A percentile compares a stretch with the other conserved stretches of the same genome.
Conservation (phyloP, 129 eudicot genomes). For the carrot (Daucus carota) region DNA sequence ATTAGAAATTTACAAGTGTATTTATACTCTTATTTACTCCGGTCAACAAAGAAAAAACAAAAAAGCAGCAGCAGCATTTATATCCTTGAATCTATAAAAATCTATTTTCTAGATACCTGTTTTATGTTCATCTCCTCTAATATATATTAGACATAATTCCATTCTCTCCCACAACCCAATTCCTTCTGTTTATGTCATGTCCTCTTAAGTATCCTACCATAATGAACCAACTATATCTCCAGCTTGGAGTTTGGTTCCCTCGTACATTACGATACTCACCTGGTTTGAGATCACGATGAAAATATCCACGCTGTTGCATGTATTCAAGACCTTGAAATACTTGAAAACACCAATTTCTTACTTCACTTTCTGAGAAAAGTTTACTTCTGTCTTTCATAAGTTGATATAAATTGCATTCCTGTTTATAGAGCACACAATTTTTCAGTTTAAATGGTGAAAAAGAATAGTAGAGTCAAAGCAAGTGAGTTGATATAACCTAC, state of each 20-base stretch:
- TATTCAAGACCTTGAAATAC: constrained; percentile 85
- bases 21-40: not conserved
- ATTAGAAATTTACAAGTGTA: not conserved
- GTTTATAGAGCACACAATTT: constrained; percentile 2
- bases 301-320: constrained; percentile 82
- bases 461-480: not conserved
- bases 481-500: constrained; percentile 28
- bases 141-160: not conserved
- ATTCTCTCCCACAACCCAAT: not conserved
- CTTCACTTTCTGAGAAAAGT: constrained; percentile 63
- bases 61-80: not conserved
- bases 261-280: constrained; percentile 20
- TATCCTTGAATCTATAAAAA: too few species aligned
- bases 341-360: constrained; percentile 79
- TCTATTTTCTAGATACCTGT: not conserved
- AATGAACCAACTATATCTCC: not conserved
- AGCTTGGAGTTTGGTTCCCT: not conserved
- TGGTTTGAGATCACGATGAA: constrained; percentile 93
- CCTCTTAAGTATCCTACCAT: not conserved
- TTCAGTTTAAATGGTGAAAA: not conserved
- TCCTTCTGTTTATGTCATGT: not conserved
- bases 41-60: not conserved
- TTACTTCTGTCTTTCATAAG: constrained; percentile 65
- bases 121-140: not conserved
- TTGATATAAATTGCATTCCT: constrained; percentile 82